These are phyloP conservation scores for Aspergillus udagawae DNA, from an alignment of 2,329 filamentous ascomycete genomes.

Conservation along the genomic window DNA sequence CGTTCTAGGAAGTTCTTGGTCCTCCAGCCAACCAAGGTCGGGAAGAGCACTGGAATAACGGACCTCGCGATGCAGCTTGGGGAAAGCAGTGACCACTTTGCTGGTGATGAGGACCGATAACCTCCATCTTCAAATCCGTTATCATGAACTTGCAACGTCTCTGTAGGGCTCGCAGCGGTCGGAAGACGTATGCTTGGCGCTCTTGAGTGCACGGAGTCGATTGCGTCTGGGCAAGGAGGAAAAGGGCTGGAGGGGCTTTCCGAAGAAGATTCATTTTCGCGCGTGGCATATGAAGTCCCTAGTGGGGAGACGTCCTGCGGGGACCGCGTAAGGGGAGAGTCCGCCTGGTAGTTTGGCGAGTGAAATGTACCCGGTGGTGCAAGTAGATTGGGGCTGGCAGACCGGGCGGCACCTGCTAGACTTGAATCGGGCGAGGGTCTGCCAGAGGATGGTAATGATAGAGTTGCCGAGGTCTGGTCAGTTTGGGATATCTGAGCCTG, in stretches of 20 bases:
- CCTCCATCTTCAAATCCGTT: constrained; percentile 40
- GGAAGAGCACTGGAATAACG: constrained; percentile 73
- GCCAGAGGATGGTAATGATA: constrained; percentile 32
- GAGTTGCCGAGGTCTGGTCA: constrained; percentile 22
- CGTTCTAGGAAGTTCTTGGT: constrained; percentile 84
- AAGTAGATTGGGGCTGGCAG: constrained; percentile 39
- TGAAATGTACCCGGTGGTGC: constrained; percentile 40
- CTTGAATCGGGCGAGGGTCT: constrained; percentile 30
- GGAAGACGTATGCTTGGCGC: constrained; percentile 55
- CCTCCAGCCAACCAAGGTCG: constrained; percentile 76
- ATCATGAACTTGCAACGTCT: constrained; percentile 25
- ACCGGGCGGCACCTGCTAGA: constrained; percentile 21
- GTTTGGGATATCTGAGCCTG: constrained; percentile 17
- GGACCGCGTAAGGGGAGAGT: constrained; percentile 18
- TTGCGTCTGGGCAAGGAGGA: constrained; percentile 62
- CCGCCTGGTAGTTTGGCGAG: constrained; percentile 34
- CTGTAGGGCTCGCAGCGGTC: constrained; percentile 41
- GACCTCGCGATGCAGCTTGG: constrained; percentile 68
- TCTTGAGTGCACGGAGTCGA: constrained; percentile 41
- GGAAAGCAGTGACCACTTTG: constrained; percentile 78
- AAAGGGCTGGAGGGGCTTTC: constrained; percentile 58
- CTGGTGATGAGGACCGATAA: constrained; percentile 33
- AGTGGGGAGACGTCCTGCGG: constrained; percentile 29
- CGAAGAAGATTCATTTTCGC: constrained; percentile 7
- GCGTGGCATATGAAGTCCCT: constrained; percentile 14